Evolutionary conservation across 352 stramenopile genomes (phyloP), one percentile per base, ranked within the genome.

Genomic region (Phytophthora uliginosa): DNA sequence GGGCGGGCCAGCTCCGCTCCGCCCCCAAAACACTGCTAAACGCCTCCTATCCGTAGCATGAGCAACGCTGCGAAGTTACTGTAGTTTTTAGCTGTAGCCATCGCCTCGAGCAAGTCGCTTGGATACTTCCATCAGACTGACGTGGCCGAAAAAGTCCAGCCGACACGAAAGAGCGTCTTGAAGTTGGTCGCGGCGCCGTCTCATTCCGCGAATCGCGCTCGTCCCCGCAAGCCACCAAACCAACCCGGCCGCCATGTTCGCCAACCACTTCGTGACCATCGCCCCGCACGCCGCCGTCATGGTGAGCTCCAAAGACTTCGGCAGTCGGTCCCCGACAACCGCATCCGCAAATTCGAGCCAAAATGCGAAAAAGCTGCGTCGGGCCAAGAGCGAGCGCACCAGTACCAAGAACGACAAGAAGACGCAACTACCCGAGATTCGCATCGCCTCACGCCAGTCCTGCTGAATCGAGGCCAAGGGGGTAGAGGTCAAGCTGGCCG

Each of bases 191-290:
- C 18, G 45, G 38, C 48, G 56, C 53, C 51, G 58, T 33, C 54
- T 78, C 71, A 82, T 66, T 84, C 68, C 60, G n/a, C 55, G 81
- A 80, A 61, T 62, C 12, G 50, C 66, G 34, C 10, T 51, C 68
- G n/a, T 26, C 24, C 31, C 9, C 56, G 12, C 60, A 64, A 71
- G 13, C 18, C 60, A 42, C 36, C 36, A 42, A 15, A 40, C 9
- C 8, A 42, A 12, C 42, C 34, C 34, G 10, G 9, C 9, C 59
- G 36, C 22, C 9, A 82, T 79, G 75, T 82, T 82, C 63, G 58
- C 71, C 17, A 79, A 77, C 56, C 75, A 82, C 51, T 68, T 82
- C 36, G 36, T 74, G 42, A 74, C 71, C 50, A 79, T 82, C 66
- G 75, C 72, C n/a, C 66, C 72, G 18, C 68, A 78, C 42, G 72